These are phyloP conservation scores for Tylopilus sp. DNA, from an alignment of 768 basidiomycete genomes.

Conservation along the genomic window DNA sequence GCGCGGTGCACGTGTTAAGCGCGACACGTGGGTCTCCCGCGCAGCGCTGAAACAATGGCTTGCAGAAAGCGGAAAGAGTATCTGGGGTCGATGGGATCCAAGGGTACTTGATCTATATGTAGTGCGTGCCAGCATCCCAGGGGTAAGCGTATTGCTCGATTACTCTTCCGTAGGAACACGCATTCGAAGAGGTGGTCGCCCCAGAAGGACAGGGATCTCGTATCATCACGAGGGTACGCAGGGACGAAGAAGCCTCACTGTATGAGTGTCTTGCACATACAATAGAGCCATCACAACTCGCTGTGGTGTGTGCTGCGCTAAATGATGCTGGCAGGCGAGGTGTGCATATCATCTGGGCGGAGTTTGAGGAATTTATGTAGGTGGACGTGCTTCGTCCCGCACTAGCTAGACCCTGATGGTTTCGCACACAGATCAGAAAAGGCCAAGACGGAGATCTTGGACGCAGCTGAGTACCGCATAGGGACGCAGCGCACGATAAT, in stretches of 20 bases:
- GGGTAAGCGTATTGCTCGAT: not conserved
- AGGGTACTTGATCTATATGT: constrained; percentile 22
- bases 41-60: constrained; percentile 21
- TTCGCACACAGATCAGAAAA: constrained; percentile 17
- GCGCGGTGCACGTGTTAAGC: constrained; percentile 25
- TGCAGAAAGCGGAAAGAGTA: constrained; percentile 3
- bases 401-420: not conserved
- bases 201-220: constrained; percentile 8
- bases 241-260: constrained; percentile 28
- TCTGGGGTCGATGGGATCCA: constrained; percentile 26
- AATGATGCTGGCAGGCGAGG: constrained; percentile 10
- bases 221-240: constrained; percentile 24
- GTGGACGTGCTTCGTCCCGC: not conserved
- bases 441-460: constrained; percentile 28
- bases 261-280: constrained; percentile 27
- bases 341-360: constrained; percentile 30
- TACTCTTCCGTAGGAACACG: constrained; percentile 18
- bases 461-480: constrained; percentile 23
- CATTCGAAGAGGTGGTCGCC: constrained; percentile 18
- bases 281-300: constrained; percentile 22
- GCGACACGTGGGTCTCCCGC: constrained; percentile 26
- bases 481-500: constrained; percentile 18
- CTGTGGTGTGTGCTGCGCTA: constrained; percentile 15
- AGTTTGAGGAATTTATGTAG: constrained; percentile 30
- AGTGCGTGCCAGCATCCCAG: constrained; percentile 8